Conservation (phyloP, 2,329 filamentous ascomycete genomes). For the Plectosphaerella cucumerina region DNA sequence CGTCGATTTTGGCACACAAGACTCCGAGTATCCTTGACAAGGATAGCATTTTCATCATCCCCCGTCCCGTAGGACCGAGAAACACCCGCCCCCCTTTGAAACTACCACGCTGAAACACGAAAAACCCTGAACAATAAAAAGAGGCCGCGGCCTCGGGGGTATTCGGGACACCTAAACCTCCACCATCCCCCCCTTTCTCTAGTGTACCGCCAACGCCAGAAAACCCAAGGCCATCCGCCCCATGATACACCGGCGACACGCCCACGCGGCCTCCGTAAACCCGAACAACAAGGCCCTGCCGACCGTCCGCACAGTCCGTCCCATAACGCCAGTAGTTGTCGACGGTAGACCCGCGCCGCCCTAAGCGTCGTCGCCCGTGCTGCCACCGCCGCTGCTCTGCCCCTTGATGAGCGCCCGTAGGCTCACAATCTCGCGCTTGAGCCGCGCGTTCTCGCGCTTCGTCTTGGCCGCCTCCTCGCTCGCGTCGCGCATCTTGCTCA, state of each 20-base stretch:
- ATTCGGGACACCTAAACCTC: background rate
- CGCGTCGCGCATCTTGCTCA: conserved; percentile 65
- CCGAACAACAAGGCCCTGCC: background rate
- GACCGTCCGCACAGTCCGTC: background rate
- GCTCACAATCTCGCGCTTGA: conserved; percentile 79
- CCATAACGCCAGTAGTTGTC: background rate
- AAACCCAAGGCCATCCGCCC: background rate
- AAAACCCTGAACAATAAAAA: background rate
- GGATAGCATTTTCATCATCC: too few species aligned
- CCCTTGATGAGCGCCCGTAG: conserved; percentile 53
- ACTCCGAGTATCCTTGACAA: background rate
- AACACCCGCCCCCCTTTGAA: too few species aligned
- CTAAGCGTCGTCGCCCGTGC: conserved; percentile 33
- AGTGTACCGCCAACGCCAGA: too few species aligned
- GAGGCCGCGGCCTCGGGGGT: background rate
- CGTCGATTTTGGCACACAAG: background rate
- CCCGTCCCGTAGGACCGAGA: background rate
- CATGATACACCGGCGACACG: background rate
- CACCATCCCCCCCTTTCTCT: background rate
- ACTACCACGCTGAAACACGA: background rate
- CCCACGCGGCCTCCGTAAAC: too few species aligned
- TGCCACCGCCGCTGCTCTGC: conserved; percentile 45
- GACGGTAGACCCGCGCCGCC: background rate
- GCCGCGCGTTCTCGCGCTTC: conserved; percentile 79
- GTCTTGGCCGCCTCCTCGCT: conserved; percentile 73